Evolutionary conservation across 108 stramenopile genomes (phyloP).

Genomic region (Chaetoceros muelleri): DNA sequence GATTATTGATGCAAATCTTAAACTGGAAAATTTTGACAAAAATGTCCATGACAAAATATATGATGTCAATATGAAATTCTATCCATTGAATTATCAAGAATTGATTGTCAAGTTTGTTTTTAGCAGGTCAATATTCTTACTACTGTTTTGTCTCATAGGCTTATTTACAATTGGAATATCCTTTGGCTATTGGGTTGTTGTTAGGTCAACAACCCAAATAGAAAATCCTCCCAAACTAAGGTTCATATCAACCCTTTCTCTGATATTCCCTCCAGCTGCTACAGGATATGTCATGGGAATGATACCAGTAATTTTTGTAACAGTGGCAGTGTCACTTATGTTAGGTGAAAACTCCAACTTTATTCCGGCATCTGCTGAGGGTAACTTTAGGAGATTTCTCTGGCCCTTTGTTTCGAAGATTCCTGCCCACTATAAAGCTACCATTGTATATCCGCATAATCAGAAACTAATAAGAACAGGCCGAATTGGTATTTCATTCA

Average conservation of each 20-base stretch:
- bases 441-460: constrained; percentile 28
- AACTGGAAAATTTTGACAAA: constrained; percentile 61
- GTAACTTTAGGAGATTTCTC: constrained; percentile 16
- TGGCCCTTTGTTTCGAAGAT: constrained; percentile 16
- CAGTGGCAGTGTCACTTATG: constrained; percentile 20
- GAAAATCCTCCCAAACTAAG: constrained; percentile 51
- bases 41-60: constrained; percentile 38
- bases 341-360: too few species aligned
- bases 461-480: constrained; percentile 38
- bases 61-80: constrained; percentile 38
- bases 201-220: constrained; percentile 51
- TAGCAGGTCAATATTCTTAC: constrained; percentile 46
- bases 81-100: constrained; percentile 67
- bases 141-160: constrained; percentile 67
- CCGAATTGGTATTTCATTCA: constrained; percentile 62
- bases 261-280: constrained; percentile 51
- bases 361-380: constrained; percentile 25
- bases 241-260: constrained; percentile 38
- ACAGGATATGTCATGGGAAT: constrained; percentile 55
- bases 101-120: constrained; percentile 77
- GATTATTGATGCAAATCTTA: constrained; percentile 37
- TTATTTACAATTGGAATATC: constrained; percentile 41
- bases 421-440: constrained; percentile 44
- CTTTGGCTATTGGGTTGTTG: constrained; percentile 42
- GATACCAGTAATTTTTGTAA: constrained; percentile 46